Evolutionary conservation across 2,329 filamentous ascomycete genomes (phyloP).

Genomic region (Scedosporium apiospermum): DNA sequence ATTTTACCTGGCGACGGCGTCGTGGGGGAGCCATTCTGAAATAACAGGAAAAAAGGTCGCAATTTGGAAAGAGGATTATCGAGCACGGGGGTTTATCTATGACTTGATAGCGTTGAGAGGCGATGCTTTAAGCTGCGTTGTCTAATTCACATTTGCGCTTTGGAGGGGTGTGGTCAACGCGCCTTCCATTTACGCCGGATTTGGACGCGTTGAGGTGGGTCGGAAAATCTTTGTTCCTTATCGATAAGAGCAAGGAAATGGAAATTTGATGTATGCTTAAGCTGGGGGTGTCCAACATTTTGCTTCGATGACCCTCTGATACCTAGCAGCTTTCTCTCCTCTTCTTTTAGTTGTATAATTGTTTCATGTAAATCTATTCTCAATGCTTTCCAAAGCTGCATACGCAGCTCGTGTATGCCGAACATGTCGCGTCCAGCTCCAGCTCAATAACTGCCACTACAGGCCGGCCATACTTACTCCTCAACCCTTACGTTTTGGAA

Average conservation of each 20-base stretch:
- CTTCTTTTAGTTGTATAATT: slow-evolving; percentile 7
- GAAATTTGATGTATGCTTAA: slow-evolving; percentile 15
- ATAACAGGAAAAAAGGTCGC: no score
- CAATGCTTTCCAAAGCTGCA: slow-evolving; percentile 26
- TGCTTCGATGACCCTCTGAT: background rate
- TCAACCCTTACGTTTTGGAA: background rate
- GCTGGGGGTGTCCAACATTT: background rate
- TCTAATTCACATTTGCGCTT: background rate
- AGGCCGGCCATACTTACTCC: background rate
- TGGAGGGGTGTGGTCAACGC: background rate
- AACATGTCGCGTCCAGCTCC: slow-evolving; percentile 22
- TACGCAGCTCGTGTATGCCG: slow-evolving; percentile 23
- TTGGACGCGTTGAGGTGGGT: background rate
- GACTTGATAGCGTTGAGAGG: background rate
- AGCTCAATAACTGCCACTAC: slow-evolving; percentile 3
- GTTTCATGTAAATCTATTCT: slow-evolving; percentile 5
- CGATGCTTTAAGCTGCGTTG: background rate
- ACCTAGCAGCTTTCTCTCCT: slow-evolving; percentile 5
- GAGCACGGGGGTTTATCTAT: no score
- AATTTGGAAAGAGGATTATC: no score
- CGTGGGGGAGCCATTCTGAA: background rate
- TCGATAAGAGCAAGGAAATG: slow-evolving; percentile 13
- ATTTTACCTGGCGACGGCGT: background rate
- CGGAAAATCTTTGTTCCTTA: slow-evolving; percentile 9
- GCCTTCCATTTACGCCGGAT: background rate